These are phyloP conservation scores for Balamuthia mandrillaris DNA, from an alignment of 208 protist species.

Conservation along the genomic window DNA sequence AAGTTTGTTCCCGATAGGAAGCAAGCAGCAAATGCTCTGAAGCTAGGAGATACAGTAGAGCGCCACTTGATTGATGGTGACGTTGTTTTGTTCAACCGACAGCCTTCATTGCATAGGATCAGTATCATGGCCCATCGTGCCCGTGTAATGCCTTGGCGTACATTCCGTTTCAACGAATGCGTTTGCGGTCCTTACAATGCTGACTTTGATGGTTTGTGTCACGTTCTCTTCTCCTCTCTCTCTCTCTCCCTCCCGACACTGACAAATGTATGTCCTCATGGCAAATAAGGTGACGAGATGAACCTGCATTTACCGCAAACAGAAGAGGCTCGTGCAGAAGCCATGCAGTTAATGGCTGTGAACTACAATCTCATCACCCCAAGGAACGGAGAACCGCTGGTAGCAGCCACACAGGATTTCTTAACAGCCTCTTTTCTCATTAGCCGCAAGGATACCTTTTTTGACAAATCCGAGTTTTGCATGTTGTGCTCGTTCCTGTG, in stretches of 20 bases:
- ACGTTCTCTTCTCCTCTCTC: background rate
- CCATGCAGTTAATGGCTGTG: constrained; percentile 90
- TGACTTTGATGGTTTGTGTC: constrained; percentile 93
- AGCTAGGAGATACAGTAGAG: constrained; percentile 96
- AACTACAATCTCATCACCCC: constrained; percentile 95
- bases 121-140: constrained; percentile 96
- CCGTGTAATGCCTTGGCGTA: constrained; percentile 91
- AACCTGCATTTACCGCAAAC: constrained; percentile 99
- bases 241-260: constrained; percentile 73
- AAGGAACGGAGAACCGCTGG: constrained; percentile 95
- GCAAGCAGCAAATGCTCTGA: constrained; percentile 79
- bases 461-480: constrained; percentile 85
- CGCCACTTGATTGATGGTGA: constrained; percentile 98
- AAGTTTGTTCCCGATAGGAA: constrained; percentile 69
- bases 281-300: constrained; percentile 99
- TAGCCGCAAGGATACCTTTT: constrained; percentile 92
- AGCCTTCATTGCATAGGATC: constrained; percentile 97
- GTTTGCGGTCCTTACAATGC: constrained; percentile 98
- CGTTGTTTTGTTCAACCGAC: constrained; percentile 98
- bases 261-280: no score
- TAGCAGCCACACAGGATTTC: constrained; percentile 90
- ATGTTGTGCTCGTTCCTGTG: constrained; percentile 76
- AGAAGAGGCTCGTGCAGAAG: constrained; percentile 97
- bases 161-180: constrained; percentile 99
- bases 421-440: constrained; percentile 91